phyloP scores from a whole-genome alignment of 1,139 yeast genomes.

The Taphrina sp. region DNA sequence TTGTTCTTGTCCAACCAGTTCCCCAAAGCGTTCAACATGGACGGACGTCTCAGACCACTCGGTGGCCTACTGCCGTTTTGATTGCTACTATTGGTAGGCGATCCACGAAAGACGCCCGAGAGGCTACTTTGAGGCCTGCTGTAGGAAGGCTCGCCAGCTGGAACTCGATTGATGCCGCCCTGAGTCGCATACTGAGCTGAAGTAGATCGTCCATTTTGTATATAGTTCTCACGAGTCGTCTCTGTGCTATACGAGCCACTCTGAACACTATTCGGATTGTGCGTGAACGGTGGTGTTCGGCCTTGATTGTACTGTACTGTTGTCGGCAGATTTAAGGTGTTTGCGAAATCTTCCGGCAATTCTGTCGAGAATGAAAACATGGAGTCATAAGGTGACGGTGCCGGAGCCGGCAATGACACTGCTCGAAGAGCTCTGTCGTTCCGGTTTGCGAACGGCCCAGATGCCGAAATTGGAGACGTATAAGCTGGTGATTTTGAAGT shows the following conservation, averaged over 20 bases:
- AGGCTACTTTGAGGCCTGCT: too few species aligned
- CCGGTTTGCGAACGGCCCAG: background rate
- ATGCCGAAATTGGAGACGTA: background rate
- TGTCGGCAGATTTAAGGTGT: too few species aligned
- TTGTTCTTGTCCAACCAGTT: constrained; percentile 14
- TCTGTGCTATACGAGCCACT: too few species aligned
- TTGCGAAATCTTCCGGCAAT: constrained; percentile 12
- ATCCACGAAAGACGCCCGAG: too few species aligned
- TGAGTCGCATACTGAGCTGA: too few species aligned
- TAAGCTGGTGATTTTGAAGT: background rate
- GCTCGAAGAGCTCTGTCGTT: background rate
- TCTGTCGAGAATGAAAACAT: constrained; percentile 18
- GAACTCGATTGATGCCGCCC: too few species aligned
- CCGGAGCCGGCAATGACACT: constrained; percentile 10
- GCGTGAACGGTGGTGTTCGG: too few species aligned
- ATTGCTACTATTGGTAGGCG: too few species aligned
- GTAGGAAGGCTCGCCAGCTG: too few species aligned
- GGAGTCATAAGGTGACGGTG: constrained; percentile 9
- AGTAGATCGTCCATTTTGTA: background rate
- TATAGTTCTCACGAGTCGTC: background rate
- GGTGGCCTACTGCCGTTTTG: too few species aligned
- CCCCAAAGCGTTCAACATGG: constrained; percentile 7
- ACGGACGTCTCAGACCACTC: constrained; percentile 3
- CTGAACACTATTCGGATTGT: too few species aligned
- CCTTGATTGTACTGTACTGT: too few species aligned